Evolutionary conservation across 306 rosid species (phyloP), one percentile per base, ranked within the genome.

Genomic region (Medicago arabica): DNA sequence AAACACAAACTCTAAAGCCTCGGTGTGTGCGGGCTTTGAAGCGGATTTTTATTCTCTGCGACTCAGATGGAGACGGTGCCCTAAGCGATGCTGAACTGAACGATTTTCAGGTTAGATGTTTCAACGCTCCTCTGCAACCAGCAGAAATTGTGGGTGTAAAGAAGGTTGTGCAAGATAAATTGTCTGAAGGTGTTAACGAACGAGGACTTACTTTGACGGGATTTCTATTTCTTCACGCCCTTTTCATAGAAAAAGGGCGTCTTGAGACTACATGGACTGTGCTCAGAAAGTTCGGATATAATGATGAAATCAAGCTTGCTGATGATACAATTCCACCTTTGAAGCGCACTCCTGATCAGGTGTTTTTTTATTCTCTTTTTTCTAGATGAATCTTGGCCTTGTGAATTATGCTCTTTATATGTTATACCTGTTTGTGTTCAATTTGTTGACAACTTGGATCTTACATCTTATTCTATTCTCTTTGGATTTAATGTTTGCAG

Each of bases 241-340:
- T 95, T 72, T 96, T 95, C 80, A 92, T 95, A 76, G 97, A 92
- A 79, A 92, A 90, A 78, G 97, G 97, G 67, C 99, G 99, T 78
- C 93, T 95, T 61, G 99, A 95, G 85, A 92, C 97, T 75, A 92
- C 99, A 11, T 95, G 97, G 99, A 95, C 96, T 38, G 97, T 95
- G 64, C 97, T 95, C 18, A 89, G 99, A 81, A 95, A 90, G 84
- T 92, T 92, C 83, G 99, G 99, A 55, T 95, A 95, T 80, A 85
- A 92, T 75, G 96, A 95, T 83, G 99, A 95, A 67, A 92, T 95
- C 82, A 89, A 85, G 75, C 96, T 95, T 82, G 85, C 97, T 51
- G 97, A 95, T 70, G 96, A 88, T 67, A 83, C 89, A 18, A 81
- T 92, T 68, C 97, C 97, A 60, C 79, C 97, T 67, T 55, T 82